Base-by-base conservation (phyloP, 1,284 basidiomycete genomes). In the Tylopilus sp. region DNA sequence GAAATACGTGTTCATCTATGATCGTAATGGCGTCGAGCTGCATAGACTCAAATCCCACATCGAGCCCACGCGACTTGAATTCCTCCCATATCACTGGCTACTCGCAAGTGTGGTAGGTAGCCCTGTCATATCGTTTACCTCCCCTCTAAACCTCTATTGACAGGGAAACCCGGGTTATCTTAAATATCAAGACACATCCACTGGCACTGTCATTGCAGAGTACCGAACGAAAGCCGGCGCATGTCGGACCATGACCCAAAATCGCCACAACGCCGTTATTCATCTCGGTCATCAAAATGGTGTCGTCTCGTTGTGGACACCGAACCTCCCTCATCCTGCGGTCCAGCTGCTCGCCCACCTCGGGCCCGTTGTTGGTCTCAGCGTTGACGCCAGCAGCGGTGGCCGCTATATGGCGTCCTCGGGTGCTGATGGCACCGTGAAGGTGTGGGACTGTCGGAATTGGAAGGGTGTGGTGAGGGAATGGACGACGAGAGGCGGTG, bases 1-100 rank as follows among this genome's bases (percentile, higher is more conserved):
- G 80, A 95, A 97, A 85, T 96, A 98, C 76, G 94, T 94, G n/a
- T 99, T 94, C 81, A 96, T 99, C 65, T 99, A 99, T 75, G 98
- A 99, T 81, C 88, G 91, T 56, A 90, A 96, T 70, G 97, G 98
- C n/a, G 92, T 97, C 32, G 98, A 99, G 80, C 81, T 99, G 15
- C 97, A 99, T 75, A 86, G 89, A 69, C 83, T 95, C 22, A 92
- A 91, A 78, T 83, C 88, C 6, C 97, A 98, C 76, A 89, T 98
- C 64, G 97, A 99, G 77, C 95, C 96, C 2, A 95, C 94, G 12
- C 85, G 93, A 65, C 88, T 99, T 65, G 95, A 98, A 76, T 99
- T 96, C 77, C 83, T 99, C 13, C 96, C 96, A 0, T 99, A 97
- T 74, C 98, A 99, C 78, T 99, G 96, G 91, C 84, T 99, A 22